These are phyloP conservation scores for Hypericum perforatum DNA, from an alignment of 345 rosid genomes.

Conservation along the genomic window DNA sequence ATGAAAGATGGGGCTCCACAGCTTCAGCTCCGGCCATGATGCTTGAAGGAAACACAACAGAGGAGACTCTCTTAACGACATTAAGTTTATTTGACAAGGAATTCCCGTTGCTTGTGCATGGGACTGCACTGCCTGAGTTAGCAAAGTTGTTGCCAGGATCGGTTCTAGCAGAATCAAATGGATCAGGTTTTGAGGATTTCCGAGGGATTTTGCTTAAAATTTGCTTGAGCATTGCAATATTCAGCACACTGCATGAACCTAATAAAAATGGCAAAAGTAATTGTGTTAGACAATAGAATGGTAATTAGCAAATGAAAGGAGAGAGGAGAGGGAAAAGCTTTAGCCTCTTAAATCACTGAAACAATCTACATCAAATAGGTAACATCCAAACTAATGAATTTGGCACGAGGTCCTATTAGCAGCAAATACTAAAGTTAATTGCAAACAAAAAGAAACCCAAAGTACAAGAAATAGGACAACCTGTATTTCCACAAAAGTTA, in stretches of 20 bases:
- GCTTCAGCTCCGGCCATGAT: constrained; percentile 64
- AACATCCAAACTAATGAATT: no score
- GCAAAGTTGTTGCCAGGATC: constrained; percentile 33
- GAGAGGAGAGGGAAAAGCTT: neutral
- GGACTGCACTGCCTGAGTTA: constrained; percentile 32
- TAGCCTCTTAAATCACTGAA: no score
- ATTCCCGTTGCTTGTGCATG: constrained; percentile 46
- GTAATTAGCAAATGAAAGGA: constrained; percentile 1
- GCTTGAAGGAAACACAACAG: constrained; percentile 74
- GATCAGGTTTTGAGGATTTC: constrained; percentile 41
- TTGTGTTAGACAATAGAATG: neutral
- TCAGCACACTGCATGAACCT: constrained; percentile 21
- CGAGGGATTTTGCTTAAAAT: constrained; percentile 67
- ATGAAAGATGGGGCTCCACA: constrained; percentile 60
- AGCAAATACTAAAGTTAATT: no score
- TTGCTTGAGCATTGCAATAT: constrained; percentile 56
- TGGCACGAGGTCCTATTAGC: no score
- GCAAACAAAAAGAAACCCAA: no score
- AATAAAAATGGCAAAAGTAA: constrained; percentile 4
- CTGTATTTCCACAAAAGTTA: no score
- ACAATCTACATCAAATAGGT: no score
- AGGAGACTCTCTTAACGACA: constrained; percentile 71
- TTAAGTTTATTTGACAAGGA: constrained; percentile 52
- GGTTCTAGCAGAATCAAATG: constrained; percentile 30
- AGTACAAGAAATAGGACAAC: no score